Percentiles rank a stretch among this genome's conserved stretches.
Conservation (phyloP, 257 asterid genomes). For the Solanum boliviense region DNA sequence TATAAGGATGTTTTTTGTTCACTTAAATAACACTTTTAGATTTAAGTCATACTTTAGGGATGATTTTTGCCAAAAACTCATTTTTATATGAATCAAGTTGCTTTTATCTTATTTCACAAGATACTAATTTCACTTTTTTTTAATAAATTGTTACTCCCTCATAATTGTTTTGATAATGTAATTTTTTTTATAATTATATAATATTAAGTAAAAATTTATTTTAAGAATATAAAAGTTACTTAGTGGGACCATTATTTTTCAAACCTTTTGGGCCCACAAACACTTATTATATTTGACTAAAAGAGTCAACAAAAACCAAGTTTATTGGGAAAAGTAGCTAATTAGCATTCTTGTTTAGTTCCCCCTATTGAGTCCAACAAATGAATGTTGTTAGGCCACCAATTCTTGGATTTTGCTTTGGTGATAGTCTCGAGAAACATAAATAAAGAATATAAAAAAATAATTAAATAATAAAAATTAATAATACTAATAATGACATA, state of each 20-base stretch:
- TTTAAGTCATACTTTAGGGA: too few species aligned
- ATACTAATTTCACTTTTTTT: not conserved
- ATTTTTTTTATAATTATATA: too few species aligned
- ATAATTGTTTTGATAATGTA: not conserved
- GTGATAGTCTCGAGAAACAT: slow-evolving; percentile 25
- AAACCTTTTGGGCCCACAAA: not conserved
- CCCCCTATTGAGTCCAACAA: slow-evolving; percentile 10
- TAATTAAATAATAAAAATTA: not conserved
- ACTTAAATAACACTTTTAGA: too few species aligned
- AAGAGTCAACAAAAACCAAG: slow-evolving; percentile 12
- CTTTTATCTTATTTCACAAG: not conserved
- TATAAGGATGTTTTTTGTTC: too few species aligned
- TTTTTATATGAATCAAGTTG: not conserved
- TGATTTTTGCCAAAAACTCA: too few species aligned
- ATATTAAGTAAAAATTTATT: not conserved
- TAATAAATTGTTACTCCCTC: not conserved
- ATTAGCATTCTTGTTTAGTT: slow-evolving; percentile 8
- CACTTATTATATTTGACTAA: not conserved
- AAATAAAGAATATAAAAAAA: not conserved
- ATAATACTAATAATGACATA: too few species aligned
- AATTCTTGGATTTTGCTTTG: slow-evolving; percentile 11
- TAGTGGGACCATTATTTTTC: not conserved
- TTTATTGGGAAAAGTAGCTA: slow-evolving; percentile 6
- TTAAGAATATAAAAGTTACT: not conserved
- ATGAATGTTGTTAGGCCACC: slow-evolving; percentile 23